Evolutionary conservation across 2,329 filamentous ascomycete genomes (phyloP).

Genomic region (Curvularia sp.): DNA sequence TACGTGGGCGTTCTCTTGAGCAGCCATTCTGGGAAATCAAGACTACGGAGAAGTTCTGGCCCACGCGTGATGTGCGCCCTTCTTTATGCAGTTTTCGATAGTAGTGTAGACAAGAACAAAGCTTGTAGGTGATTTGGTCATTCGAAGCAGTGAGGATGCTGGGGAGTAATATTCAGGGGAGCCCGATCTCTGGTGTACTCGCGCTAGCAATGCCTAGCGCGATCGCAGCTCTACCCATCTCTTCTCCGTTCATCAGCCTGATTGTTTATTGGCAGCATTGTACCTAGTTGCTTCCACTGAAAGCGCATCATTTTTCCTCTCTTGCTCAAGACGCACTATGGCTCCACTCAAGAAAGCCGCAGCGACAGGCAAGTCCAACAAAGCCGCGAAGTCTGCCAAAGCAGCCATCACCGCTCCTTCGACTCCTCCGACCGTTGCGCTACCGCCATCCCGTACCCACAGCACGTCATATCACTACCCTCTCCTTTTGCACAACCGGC

Average conservation of each 20-base stretch:
- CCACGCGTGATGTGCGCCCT: neutral
- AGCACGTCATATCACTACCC: slow-evolving; percentile 41
- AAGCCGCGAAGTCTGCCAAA: slow-evolving; percentile 8
- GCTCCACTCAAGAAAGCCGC: slow-evolving; percentile 22
- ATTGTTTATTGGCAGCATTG: neutral
- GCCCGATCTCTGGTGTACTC: slow-evolving; percentile 8
- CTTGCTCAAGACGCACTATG: slow-evolving; percentile 16
- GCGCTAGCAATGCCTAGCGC: slow-evolving; percentile 14
- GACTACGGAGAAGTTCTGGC: neutral
- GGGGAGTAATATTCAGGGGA: neutral
- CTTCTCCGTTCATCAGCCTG: neutral
- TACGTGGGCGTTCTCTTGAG: neutral
- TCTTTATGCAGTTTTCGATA: neutral
- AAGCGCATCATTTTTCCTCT: neutral
- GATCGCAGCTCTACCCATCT: slow-evolving; percentile 8
- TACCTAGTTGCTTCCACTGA: neutral
- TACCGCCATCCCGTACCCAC: slow-evolving; percentile 41
- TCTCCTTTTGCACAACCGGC: slow-evolving; percentile 31
- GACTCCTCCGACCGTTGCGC: slow-evolving; percentile 18
- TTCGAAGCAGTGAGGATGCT: neutral
- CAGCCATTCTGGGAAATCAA: neutral
- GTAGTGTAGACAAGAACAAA: too few relatives aligned
- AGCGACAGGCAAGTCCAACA: slow-evolving; percentile 12
- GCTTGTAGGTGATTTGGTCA: neutral
- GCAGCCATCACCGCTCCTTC: slow-evolving; percentile 24